Evolutionary conservation across 225 moss, liverwort and hornwort species (phyloP), one percentile per base, ranked within the genome.

Genomic region (Sphagnum contortum): DNA sequence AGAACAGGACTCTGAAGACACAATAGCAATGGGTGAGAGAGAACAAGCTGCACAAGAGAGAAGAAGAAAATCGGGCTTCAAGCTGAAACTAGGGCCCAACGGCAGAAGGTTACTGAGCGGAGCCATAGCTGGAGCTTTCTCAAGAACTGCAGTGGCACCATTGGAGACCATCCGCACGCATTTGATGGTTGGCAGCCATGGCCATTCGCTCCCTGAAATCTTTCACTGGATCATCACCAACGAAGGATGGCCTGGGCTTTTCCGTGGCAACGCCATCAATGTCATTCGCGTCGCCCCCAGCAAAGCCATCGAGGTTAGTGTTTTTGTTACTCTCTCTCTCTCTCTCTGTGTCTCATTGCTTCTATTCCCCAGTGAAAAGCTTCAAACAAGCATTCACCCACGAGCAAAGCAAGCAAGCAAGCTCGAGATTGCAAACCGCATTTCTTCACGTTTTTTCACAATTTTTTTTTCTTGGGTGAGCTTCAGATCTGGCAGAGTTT

Each of bases 281-380:
- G 90, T 88, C 61, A 63, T 91, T 45, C 80, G 90, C 62, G 90
- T 90, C 12, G 90, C 90, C 5, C 90, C 90, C n/a, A 90, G 90
- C 70, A 91, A 91, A 58, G 90, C 90, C 5, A 83, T 91, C 55
- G 90, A 91, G 85, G 90, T 91, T 71, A 74, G 78, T 13, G 9
- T 11, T 59, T 55, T 8, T 12, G 1, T 55, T 5, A 2, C 49
- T 12, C 12, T 9, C 44, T 49, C 49, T 44, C 8, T 58, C 3
- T 3, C 54, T 72, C 48, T 5, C 3, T 11, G 2, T 47, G 9
- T 44, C 2, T 13, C 9, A 57, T 55, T 12, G 5, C 64, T 52
- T 66, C 3, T 55, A 5, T 59, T 59, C n/a, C 59, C 29, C 59
- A 6, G 29, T n/a, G 59, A n/a, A n/a, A 55, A 12, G 8, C 29